A percentile compares a stretch with the other conserved stretches of the same genome.
Evolutionary conservation across 1,284 basidiomycete genomes (phyloP).

Genomic region (Taiwanofungus camphoratus): DNA sequence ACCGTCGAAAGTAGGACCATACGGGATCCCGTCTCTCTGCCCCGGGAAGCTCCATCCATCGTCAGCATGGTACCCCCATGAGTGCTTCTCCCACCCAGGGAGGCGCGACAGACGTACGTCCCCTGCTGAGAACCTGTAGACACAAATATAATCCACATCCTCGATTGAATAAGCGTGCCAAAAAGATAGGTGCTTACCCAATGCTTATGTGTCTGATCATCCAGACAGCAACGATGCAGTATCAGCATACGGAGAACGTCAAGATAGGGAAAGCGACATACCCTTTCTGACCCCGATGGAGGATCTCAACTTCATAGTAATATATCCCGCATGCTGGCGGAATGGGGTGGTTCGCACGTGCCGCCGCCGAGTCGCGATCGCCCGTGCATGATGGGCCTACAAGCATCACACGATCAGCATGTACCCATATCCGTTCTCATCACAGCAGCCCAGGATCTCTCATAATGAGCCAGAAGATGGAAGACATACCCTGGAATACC

Average conservation of each 20-base stretch:
- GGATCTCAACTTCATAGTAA: slow-evolving; percentile 85
- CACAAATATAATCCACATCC: slow-evolving; percentile 7
- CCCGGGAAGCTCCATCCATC: slow-evolving; percentile 78
- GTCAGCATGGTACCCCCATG: slow-evolving; percentile 96
- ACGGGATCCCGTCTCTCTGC: slow-evolving; percentile 67
- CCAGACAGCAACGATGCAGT: slow-evolving; percentile 3
- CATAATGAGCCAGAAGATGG: too few relatives aligned
- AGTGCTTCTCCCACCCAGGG: slow-evolving; percentile 85
- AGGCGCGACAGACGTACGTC: slow-evolving; percentile 66
- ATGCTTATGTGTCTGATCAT: slow-evolving; percentile 70
- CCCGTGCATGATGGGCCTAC: slow-evolving; percentile 51
- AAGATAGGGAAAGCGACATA: slow-evolving; percentile 32
- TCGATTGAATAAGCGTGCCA: background rate
- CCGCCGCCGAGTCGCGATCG: slow-evolving; percentile 80
- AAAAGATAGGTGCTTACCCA: slow-evolving; percentile 35
- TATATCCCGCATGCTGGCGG: slow-evolving; percentile 83
- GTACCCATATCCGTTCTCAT: too few relatives aligned
- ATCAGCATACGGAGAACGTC: slow-evolving; percentile 12
- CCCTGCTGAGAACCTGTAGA: slow-evolving; percentile 36
- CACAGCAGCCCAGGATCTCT: too few relatives aligned
- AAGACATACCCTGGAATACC: slow-evolving; percentile 50
- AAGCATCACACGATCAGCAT: too few relatives aligned
- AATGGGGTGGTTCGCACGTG: slow-evolving; percentile 68
- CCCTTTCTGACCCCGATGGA: slow-evolving; percentile 76
- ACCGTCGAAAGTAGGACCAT: slow-evolving; percentile 75